Percentiles rank a stretch among this genome's conserved stretches.
phyloP scores from a whole-genome alignment of 2,329 filamentous ascomycete genomes.

The Nothomitra cinnamomea region DNA sequence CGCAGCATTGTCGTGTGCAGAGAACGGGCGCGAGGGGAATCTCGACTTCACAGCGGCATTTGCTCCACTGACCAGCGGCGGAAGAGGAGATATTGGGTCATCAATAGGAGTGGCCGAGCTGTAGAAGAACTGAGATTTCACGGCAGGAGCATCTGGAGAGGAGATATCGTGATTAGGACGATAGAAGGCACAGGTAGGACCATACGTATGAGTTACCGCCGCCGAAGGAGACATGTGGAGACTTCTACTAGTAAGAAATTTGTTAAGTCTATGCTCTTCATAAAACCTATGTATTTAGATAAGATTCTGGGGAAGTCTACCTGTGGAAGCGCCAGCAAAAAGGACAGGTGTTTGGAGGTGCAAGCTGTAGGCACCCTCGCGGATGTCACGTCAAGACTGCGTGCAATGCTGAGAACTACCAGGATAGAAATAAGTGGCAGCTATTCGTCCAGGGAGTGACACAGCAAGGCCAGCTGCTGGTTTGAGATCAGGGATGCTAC shows the following conservation, averaged over 20 bases:
- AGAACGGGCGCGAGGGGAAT: conserved; percentile 58
- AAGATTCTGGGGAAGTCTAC: neutral
- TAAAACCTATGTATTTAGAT: neutral
- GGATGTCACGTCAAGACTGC: neutral
- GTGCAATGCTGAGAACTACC: neutral
- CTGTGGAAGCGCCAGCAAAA: neutral
- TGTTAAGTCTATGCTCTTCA: neutral
- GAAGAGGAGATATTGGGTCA: conserved; percentile 61
- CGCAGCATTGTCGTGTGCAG: conserved; percentile 58
- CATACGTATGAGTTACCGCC: conserved; percentile 15
- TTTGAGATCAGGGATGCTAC: neutral
- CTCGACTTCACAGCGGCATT: conserved; percentile 31
- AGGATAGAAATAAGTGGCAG: neutral
- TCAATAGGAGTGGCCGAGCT: conserved; percentile 68
- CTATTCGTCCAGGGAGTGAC: neutral
- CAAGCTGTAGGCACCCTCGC: neutral
- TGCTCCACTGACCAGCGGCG: conserved; percentile 28
- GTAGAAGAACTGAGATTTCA: conserved; percentile 70
- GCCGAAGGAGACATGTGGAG: neutral
- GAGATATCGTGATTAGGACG: neutral
- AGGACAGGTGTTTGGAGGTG: conserved; percentile 2
- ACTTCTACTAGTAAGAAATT: neutral
- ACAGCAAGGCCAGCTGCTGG: neutral
- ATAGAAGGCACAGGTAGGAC: conserved; percentile 16
- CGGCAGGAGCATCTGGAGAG: conserved; percentile 28